Evolutionary conservation across 805 yeast species (phyloP), one percentile per base, ranked within the genome.

Genomic region (Saccharomycopsis fibuligera): DNA sequence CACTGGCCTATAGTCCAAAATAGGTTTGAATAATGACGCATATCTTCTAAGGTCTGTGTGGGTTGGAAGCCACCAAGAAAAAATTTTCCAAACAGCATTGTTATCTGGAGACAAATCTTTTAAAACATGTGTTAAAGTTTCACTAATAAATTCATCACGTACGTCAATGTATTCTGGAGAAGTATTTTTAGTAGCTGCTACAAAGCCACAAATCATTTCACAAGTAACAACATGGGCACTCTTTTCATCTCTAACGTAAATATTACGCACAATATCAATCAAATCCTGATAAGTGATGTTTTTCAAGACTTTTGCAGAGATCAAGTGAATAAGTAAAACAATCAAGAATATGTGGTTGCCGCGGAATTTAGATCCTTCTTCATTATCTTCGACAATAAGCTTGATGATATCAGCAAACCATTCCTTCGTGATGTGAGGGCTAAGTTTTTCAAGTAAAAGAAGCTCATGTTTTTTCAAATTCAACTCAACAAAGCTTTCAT

Each of bases 21-120:
- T 19, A 12, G 29, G 21, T 72, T 63, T 2, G 84, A 61, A 10
- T 72, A 70, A 12, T 82, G 80, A 14, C 14, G 27, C 23, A 47
- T 77, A 73, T 50, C 96, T 73, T 60, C 96, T 75, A 43, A 72
- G 55, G 61, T 86, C 95, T 35, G 79, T 68, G 56, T 77, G 81
- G 0, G 78, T 63, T 0, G 88, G 84, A 1, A 79, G 59, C 85
- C 88, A 83, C 83, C 87, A 82, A 3, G 83, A 69, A 44, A 86
- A 75, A 0, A 87, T 74, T 31, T 72, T 71, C 97, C 97, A 93
- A 36, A 85, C 78, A 17, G 73, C 75, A 35, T 73, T 64, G 2
- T 81, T 83, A 29, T 89, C 93, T 2, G 88, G 95, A 1, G 86
- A 76, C 48, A 91, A 63, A 41, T 82, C 86, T 30, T 72, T 65